A percentile compares a stretch with the other conserved stretches of the same genome.
Evolutionary conservation across 345 rosid genomes (phyloP).

Genomic region (Noccaea bulbosa): DNA sequence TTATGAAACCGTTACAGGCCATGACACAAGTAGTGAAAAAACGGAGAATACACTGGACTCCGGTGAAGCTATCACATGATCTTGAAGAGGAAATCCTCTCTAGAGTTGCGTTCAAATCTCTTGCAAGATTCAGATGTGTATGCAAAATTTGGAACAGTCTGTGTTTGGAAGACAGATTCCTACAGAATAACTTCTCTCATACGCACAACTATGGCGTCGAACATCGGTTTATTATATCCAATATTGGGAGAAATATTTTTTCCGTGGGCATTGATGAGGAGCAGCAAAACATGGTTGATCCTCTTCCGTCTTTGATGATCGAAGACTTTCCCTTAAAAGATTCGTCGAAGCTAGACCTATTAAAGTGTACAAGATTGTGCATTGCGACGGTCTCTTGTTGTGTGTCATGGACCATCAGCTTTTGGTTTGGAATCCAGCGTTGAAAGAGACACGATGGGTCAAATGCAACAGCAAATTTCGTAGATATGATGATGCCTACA

Average conservation of each 20-base stretch:
- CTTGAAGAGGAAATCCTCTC: not conserved
- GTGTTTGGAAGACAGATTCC: not conserved
- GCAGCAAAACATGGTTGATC: too few relatives aligned
- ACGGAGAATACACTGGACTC: too few relatives aligned
- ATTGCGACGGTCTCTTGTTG: slow-evolving; percentile 4
- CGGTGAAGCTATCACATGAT: not conserved
- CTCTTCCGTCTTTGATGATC: not conserved
- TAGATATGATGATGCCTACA: too few relatives aligned
- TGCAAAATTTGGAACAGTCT: slow-evolving; percentile 3
- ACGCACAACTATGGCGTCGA: not conserved
- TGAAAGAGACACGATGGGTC: not conserved
- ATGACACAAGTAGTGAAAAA: too few relatives aligned
- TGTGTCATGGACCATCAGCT: slow-evolving; percentile 8
- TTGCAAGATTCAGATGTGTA: not conserved
- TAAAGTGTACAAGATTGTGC: not conserved
- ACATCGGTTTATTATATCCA: not conserved
- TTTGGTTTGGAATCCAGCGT: not conserved
- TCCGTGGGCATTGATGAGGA: not conserved
- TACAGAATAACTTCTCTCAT: not conserved
- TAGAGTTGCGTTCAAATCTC: not conserved
- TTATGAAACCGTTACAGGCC: too few relatives aligned
- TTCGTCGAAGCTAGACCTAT: not conserved
- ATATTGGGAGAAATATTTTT: too few relatives aligned
- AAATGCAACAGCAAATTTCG: not conserved
- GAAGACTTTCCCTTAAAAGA: slow-evolving; percentile 2